Conservation (phyloP, 352 stramenopile species). For the Blastocystis sp. region DNA sequence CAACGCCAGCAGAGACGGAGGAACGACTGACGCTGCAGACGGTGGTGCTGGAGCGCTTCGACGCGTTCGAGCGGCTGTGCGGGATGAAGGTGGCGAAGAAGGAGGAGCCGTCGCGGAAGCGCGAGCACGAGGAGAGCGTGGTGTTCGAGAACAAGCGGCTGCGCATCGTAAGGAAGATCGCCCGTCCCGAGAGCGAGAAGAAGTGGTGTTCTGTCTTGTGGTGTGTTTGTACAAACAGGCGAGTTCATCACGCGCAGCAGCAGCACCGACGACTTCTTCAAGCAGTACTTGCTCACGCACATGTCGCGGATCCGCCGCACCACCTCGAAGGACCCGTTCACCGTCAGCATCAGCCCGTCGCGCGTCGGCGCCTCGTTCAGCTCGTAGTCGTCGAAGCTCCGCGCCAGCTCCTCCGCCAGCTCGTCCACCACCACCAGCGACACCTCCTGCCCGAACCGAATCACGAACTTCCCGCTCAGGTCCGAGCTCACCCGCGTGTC, state of each 20-base stretch:
- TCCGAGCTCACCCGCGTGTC: background rate
- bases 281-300: background rate
- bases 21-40: background rate
- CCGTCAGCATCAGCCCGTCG: background rate
- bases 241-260: background rate
- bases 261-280: background rate
- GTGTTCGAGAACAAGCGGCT: background rate
- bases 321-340: background rate
- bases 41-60: slow-evolving; percentile 5
- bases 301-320: background rate
- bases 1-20: background rate
- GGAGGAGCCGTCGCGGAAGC: background rate
- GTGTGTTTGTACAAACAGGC: background rate
- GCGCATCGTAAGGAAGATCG: background rate
- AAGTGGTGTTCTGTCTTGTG: background rate
- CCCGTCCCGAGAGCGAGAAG: background rate
- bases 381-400: background rate
- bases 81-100: background rate
- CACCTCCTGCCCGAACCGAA: background rate
- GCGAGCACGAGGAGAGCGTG: background rate
- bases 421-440: background rate
- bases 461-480: background rate
- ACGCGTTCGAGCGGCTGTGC: slow-evolving; percentile 31
- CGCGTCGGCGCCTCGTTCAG: background rate
- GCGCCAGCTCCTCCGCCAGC: background rate